A percentile compares a stretch with the other conserved stretches of the same genome.
phyloP scores from a whole-genome alignment of 2,329 filamentous ascomycete genomes.

The Fragosphaeria purpurea region DNA sequence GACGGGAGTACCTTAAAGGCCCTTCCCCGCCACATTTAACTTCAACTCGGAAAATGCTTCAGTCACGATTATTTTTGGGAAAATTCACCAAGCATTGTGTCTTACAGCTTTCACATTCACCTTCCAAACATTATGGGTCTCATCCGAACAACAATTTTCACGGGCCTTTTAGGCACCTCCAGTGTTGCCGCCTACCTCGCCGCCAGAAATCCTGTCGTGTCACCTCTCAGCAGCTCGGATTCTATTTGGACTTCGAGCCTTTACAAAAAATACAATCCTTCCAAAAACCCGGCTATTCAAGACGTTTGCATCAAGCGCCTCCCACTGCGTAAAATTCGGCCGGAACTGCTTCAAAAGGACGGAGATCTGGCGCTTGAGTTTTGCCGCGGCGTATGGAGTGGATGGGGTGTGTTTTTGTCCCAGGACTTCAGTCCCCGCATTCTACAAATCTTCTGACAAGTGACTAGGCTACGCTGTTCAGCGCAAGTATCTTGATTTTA shows the following conservation, averaged over 20 bases:
- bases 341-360: conserved; percentile 53
- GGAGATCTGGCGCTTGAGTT: conserved; percentile 51
- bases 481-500: conserved; percentile 46
- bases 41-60: no score
- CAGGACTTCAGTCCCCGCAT: neutral
- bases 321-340: conserved; percentile 52
- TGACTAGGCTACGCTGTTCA: conserved; percentile 46
- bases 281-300: conserved; percentile 50
- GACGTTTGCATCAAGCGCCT: conserved; percentile 56
- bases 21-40: no score
- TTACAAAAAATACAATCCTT: conserved; percentile 51
- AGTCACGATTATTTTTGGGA: no score
- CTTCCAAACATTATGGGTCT: conserved; percentile 36
- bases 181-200: conserved; percentile 42
- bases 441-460: neutral
- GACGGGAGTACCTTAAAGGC: no score
- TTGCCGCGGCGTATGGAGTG: conserved; percentile 58
- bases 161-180: conserved; percentile 38
- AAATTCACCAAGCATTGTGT: no score
- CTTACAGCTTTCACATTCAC: no score
- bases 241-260: conserved; percentile 48
- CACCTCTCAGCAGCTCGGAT: conserved; percentile 48
- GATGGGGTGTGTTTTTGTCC: conserved; percentile 40
- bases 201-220: conserved; percentile 44
- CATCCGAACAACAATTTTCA: conserved; percentile 35